These are phyloP conservation scores for Prosopis cineraria DNA, from an alignment of 306 rosid genomes.

Conservation along the genomic window DNA sequence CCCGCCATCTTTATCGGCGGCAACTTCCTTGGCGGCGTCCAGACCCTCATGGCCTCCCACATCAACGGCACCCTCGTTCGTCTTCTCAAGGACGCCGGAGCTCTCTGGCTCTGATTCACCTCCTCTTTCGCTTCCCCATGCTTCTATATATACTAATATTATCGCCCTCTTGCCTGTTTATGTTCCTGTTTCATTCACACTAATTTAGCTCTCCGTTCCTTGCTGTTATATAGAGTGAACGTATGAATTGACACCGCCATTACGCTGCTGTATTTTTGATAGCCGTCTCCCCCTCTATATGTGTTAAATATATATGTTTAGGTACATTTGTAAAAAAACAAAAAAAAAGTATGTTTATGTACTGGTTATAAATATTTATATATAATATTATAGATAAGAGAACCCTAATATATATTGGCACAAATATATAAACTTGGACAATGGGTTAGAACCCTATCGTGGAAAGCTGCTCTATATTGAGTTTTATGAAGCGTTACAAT, in stretches of 20 bases:
- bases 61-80: conserved; percentile 78
- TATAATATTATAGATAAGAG: background rate
- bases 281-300: too few relatives aligned
- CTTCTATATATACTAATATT: background rate
- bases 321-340: too few relatives aligned
- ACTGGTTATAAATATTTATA: too few relatives aligned
- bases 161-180: background rate
- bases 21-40: conserved; percentile 81
- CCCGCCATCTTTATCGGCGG: conserved; percentile 83
- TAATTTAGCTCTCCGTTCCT: background rate
- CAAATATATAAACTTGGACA: background rate
- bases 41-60: conserved; percentile 76
- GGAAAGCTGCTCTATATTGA: background rate
- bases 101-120: conserved; percentile 69
- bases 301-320: too few relatives aligned
- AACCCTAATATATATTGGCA: background rate
- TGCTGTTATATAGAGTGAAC: background rate
- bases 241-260: background rate
- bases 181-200: background rate
- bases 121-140: background rate
- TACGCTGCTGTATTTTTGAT: background rate
- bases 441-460: background rate
- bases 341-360: too few relatives aligned
- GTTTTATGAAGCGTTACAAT: background rate
- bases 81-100: conserved; percentile 80